Evolutionary conservation across 176 grass and related monocot genomes (phyloP).

Genomic region (Lolium multiflorum): DNA sequence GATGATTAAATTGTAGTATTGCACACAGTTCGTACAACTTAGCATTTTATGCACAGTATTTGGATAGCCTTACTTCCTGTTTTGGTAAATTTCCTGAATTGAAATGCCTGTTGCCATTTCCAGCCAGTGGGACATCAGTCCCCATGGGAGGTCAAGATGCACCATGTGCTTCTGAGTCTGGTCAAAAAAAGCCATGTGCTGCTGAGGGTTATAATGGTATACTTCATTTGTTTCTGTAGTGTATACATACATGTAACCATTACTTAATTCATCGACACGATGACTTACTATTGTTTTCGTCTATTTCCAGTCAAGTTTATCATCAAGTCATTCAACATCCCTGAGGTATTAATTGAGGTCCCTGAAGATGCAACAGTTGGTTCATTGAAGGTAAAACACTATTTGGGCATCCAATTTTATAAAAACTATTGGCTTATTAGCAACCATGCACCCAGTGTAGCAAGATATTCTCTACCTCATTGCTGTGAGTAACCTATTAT

Average conservation of each 20-base stretch:
- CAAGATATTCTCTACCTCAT: slow-evolving; percentile 38
- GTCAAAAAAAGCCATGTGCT: slow-evolving; percentile 28
- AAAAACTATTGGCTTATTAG: slow-evolving; percentile 36
- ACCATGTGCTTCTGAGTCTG: slow-evolving; percentile 38
- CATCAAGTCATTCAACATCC: slow-evolving; percentile 87
- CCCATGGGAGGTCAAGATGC: slow-evolving; percentile 42
- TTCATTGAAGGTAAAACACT: slow-evolving; percentile 74
- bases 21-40: slow-evolving; percentile 30
- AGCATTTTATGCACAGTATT: slow-evolving; percentile 22
- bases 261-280: slow-evolving; percentile 28
- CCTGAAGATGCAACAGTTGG: slow-evolving; percentile 84
- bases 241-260: slow-evolving; percentile 1
- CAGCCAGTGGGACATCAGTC: slow-evolving; percentile 50
- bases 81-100: slow-evolving; percentile 24
- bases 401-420: slow-evolving; percentile 8
- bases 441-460: slow-evolving; percentile 19
- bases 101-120: slow-evolving; percentile 36
- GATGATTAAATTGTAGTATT: slow-evolving; percentile 28
- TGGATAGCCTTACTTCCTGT: slow-evolving; percentile 35
- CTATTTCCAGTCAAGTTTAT: slow-evolving; percentile 77
- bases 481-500: slow-evolving; percentile 36
- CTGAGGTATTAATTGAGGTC: slow-evolving; percentile 80
- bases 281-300: slow-evolving; percentile 39
- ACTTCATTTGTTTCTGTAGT: slow-evolving; percentile 13
- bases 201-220: slow-evolving; percentile 55